phyloP scores from a whole-genome alignment of 495 filamentous ascomycete genomes.

The Neurospora tetrasperma region DNA sequence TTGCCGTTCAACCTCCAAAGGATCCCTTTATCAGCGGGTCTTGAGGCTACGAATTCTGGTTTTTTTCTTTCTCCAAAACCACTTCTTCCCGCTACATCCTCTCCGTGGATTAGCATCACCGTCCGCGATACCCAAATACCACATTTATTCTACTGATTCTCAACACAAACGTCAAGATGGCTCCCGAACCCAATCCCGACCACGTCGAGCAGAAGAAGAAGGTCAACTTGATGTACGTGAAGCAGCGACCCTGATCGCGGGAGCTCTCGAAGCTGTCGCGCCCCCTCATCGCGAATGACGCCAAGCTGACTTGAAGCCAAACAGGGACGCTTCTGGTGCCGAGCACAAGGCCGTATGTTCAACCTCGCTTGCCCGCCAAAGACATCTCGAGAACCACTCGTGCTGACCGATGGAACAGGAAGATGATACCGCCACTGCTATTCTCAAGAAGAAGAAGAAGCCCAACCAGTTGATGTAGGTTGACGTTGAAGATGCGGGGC shows the following conservation, averaged over 20 bases:
- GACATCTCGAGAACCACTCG: constrained; percentile 5
- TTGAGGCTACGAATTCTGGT: background rate
- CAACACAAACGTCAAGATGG: constrained; percentile 23
- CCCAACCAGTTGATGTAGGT: constrained; percentile 91
- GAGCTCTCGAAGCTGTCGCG: constrained; percentile 2
- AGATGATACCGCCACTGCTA: constrained; percentile 91
- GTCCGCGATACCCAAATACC: constrained; percentile 7
- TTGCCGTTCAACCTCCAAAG: background rate
- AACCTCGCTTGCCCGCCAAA: constrained; percentile 13
- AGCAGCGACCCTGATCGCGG: background rate
- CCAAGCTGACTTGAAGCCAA: constrained; percentile 23
- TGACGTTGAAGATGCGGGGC: background rate
- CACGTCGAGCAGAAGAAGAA: constrained; percentile 84
- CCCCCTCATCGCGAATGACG: background rate
- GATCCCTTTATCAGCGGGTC: background rate
- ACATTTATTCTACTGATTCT: constrained; percentile 4
- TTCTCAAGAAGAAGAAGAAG: constrained; percentile 99
- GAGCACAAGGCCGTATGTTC: constrained; percentile 72
- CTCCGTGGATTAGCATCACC: background rate
- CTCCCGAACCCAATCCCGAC: constrained; percentile 25
- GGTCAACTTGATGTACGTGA: constrained; percentile 77
- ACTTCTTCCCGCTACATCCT: background rate
- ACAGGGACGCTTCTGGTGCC: constrained; percentile 79
- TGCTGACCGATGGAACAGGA: constrained; percentile 42
- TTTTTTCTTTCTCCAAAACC: background rate